Evolutionary conservation across 1,139 yeast species (phyloP).

Genomic region (Magnusiomyces suaveolens): DNA sequence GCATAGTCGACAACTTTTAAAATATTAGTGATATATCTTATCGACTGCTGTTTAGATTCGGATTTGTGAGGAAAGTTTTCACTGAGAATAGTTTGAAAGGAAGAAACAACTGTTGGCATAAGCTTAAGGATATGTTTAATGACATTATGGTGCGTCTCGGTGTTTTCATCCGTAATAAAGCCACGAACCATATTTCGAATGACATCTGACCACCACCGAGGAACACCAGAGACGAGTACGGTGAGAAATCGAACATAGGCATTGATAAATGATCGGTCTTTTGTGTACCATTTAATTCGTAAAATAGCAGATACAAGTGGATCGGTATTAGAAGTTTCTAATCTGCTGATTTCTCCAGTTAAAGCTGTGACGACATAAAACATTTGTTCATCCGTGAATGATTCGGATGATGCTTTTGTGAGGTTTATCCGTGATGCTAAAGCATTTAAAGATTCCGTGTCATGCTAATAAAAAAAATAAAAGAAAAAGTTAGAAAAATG

Average conservation of each 20-base stretch:
- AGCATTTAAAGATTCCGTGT: constrained; percentile 37
- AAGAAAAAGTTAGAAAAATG: not conserved
- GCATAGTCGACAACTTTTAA: constrained; percentile 55
- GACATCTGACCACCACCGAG: constrained; percentile 85
- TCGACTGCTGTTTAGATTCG: constrained; percentile 44
- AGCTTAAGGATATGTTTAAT: constrained; percentile 53
- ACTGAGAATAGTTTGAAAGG: constrained; percentile 51
- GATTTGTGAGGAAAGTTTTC: constrained; percentile 71
- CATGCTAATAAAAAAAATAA: constrained; percentile 25
- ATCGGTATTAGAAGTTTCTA: constrained; percentile 39
- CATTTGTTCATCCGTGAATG: constrained; percentile 37
- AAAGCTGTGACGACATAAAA: constrained; percentile 39
- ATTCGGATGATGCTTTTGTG: constrained; percentile 35
- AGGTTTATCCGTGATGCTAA: constrained; percentile 40
- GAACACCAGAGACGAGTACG: constrained; percentile 74
- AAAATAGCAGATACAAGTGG: constrained; percentile 44
- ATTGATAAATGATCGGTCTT: constrained; percentile 35
- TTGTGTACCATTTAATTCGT: constrained; percentile 49
- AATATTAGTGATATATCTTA: constrained; percentile 58
- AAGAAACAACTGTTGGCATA: constrained; percentile 71
- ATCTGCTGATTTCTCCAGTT: constrained; percentile 43
- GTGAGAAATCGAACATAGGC: constrained; percentile 60
- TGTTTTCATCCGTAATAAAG: constrained; percentile 36
- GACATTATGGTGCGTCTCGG: constrained; percentile 57
- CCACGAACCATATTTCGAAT: constrained; percentile 54